These are phyloP conservation scores for Rhazya stricta DNA, from an alignment of 257 asterid genomes.

Conservation along the genomic window DNA sequence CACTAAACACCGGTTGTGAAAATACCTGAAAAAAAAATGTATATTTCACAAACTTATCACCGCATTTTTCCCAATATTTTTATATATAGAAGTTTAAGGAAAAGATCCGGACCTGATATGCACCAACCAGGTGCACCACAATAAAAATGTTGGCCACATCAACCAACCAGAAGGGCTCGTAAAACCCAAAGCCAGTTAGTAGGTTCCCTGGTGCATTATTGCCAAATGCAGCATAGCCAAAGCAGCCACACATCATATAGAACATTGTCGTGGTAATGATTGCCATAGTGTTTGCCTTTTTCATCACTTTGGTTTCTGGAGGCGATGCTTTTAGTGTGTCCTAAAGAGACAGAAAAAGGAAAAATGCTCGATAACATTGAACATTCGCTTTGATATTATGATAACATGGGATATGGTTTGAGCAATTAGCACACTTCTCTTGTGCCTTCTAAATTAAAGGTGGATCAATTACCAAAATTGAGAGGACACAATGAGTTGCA, in stretches of 20 bases:
- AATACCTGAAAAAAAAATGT: slow-evolving; percentile 29
- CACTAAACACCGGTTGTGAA: slow-evolving; percentile 40
- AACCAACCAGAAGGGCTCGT: slow-evolving; percentile 65
- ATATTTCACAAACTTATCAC: background rate
- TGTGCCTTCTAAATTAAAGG: background rate
- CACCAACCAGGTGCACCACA: slow-evolving; percentile 59
- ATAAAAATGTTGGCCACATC: slow-evolving; percentile 55
- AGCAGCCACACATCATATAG: slow-evolving; percentile 66
- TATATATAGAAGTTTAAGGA: background rate
- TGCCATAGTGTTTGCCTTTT: slow-evolving; percentile 45
- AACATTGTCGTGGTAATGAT: slow-evolving; percentile 46
- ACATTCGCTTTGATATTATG: background rate
- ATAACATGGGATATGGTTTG: background rate
- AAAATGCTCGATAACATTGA: background rate
- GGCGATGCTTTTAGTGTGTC: slow-evolving; percentile 53
- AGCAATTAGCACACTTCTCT: background rate
- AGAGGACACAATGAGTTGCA: background rate
- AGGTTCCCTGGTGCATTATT: slow-evolving; percentile 55
- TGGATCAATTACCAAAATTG: background rate
- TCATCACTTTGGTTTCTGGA: slow-evolving; percentile 63
- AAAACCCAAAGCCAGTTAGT: slow-evolving; percentile 63
- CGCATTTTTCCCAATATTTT: background rate
- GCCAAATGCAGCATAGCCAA: slow-evolving; percentile 70
- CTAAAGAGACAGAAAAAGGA: slow-evolving; percentile 15
- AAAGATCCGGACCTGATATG: slow-evolving; percentile 45